These are phyloP conservation scores for Leptomonas seymouri DNA, from an alignment of 208 protist species.

Conservation along the genomic window DNA sequence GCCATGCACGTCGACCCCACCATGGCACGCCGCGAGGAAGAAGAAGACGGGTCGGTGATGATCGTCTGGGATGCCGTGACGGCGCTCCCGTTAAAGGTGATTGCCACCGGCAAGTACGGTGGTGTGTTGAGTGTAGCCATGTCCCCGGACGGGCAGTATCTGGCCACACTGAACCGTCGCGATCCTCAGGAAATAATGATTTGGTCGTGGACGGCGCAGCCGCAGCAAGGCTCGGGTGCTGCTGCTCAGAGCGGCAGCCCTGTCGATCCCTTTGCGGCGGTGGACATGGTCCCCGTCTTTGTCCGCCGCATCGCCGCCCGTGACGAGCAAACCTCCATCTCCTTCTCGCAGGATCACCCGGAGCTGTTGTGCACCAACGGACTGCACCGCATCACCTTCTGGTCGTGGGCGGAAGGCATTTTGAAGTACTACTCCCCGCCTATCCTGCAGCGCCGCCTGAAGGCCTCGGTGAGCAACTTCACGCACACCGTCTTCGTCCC, in stretches of 20 bases:
- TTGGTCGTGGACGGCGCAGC: conserved; percentile 86
- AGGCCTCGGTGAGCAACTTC: conserved; percentile 88
- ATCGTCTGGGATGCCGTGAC: conserved; percentile 95
- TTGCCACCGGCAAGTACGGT: conserved; percentile 71
- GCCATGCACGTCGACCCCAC: conserved; percentile 49
- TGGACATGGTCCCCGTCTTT: conserved; percentile 58
- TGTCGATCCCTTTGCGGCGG: background rate
- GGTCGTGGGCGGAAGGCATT: conserved; percentile 77
- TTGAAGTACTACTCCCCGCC: conserved; percentile 93
- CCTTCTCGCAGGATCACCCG: conserved; percentile 80
- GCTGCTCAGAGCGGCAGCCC: too few relatives aligned
- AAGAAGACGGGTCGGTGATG: conserved; percentile 87
- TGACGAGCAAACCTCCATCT: conserved; percentile 88
- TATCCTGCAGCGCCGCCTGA: conserved; percentile 58
- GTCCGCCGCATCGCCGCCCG: conserved; percentile 72
- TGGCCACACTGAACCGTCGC: conserved; percentile 87
- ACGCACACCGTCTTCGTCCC: conserved; percentile 91
- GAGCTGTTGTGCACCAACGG: conserved; percentile 92
- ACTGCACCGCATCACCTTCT: conserved; percentile 90
- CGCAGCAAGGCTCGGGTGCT: conserved; percentile 6
- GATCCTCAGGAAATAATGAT: conserved; percentile 91
- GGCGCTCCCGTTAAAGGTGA: conserved; percentile 81
- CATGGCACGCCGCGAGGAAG: conserved; percentile 62
- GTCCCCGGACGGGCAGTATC: conserved; percentile 85
- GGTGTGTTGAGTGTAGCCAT: conserved; percentile 91